Base-by-base conservation (phyloP, 345 rosid species). In the Ceriops tagal region DNA sequence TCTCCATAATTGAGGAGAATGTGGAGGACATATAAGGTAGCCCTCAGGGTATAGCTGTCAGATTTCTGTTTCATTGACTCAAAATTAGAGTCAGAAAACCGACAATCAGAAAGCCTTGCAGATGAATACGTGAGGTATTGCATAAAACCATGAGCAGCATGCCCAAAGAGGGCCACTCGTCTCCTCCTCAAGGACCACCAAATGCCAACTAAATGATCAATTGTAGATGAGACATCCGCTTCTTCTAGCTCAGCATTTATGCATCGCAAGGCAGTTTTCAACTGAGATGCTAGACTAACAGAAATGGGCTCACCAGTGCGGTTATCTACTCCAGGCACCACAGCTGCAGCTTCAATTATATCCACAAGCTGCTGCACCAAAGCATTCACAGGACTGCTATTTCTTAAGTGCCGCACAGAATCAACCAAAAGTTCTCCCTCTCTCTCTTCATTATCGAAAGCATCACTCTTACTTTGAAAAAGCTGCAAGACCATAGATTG, bases 101-200 rank as follows among this genome's bases (percentile, higher is more conserved):
- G 82, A 69, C 77, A 71, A 71, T 79, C 81, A 73, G 71, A 79
- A 78, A 75, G 66, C 68, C 71, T 83, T 73, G 80, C 47, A 46
- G 95, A 87, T 53, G 98, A 83, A 83, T 82, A 81, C 59, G 76
- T 86, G 66, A 92, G 89, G 78, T 82, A 92, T 43, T 86, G 80
- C 82, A 85, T 79, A 74, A 90, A 92, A 78, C 92, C 96, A 82
- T 72, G 77, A 61, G 92, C 96, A 53, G 98, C 91, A 79, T 84
- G 82, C 70, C 96, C 92, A 78, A 88, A 92, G 49, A 90, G 91
- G 62, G 89, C 86, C 59, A 92, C 92, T 68, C 91, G 82, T 81
- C 98, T 83, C 80, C 78, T 85, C 78, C 98, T 87, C 80, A 92
- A 73, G 59, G 89, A 83, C 96, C 90, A 79, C 95, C 95, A 92